These are phyloP conservation scores for Lactifluus piperatus DNA, from an alignment of 768 basidiomycete genomes.

Conservation along the genomic window DNA sequence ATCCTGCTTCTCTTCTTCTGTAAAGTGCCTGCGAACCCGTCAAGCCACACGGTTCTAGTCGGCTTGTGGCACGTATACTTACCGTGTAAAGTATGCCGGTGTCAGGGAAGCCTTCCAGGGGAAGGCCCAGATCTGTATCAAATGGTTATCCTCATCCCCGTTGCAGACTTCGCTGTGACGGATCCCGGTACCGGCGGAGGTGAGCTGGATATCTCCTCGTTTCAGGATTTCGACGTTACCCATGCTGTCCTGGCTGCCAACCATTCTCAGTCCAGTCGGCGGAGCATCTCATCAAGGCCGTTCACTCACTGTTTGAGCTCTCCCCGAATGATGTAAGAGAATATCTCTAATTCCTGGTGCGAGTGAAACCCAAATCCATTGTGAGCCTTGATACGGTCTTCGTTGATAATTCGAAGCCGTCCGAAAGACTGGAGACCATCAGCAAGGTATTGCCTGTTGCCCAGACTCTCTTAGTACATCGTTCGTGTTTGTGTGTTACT, in stretches of 20 bases:
- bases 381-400: conserved; percentile 69
- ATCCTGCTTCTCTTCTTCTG: conserved; percentile 30
- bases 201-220: conserved; percentile 86
- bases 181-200: conserved; percentile 88
- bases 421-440: conserved; percentile 52
- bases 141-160: conserved; percentile 41
- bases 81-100: conserved; percentile 83
- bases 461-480: background rate
- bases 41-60: background rate
- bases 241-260: conserved; percentile 77
- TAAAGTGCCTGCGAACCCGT: conserved; percentile 43
- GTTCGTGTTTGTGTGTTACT: background rate
- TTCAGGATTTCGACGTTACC: conserved; percentile 83
- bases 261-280: background rate
- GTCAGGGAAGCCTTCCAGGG: conserved; percentile 41
- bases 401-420: conserved; percentile 81
- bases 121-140: conserved; percentile 63
- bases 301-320: conserved; percentile 68
- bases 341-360: conserved; percentile 86
- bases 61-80: conserved; percentile 10
- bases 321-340: conserved; percentile 76
- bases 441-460: conserved; percentile 44
- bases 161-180: conserved; percentile 65
- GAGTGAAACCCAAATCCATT: conserved; percentile 83
- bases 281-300: background rate